phyloP scores from a whole-genome alignment of 2,329 filamentous ascomycete species.

The Akanthomyces dipterigenus region DNA sequence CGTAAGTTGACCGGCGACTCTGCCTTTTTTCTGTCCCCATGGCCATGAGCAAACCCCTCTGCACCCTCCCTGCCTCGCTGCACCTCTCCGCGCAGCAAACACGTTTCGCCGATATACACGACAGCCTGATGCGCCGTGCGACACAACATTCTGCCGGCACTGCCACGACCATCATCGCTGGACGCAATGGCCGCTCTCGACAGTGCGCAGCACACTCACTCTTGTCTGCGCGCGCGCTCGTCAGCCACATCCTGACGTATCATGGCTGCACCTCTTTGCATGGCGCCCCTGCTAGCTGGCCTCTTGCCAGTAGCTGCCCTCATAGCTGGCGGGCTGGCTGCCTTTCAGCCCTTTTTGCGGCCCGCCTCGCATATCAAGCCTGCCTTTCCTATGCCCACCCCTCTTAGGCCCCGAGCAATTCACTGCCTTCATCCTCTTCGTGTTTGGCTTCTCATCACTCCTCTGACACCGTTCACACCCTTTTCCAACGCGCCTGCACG shows the following conservation, averaged over 20 bases:
- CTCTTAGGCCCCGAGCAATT: background rate
- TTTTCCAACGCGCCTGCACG: background rate
- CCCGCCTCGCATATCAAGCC: background rate
- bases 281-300: background rate
- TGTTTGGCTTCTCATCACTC: background rate
- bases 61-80: background rate
- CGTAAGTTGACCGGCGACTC: constrained; percentile 24
- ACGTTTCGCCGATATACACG: background rate
- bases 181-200: background rate
- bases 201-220: background rate
- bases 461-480: constrained; percentile 4
- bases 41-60: background rate
- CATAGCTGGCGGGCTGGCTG: background rate
- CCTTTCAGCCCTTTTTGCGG: constrained; percentile 8
- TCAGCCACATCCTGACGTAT: constrained; percentile 5
- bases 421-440: background rate
- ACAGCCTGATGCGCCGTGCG: background rate
- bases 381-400: background rate
- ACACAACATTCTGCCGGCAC: background rate
- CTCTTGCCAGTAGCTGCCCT: background rate
- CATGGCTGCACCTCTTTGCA: background rate
- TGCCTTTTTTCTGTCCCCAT: background rate
- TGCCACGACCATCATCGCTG: background rate
- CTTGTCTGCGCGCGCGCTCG: background rate
- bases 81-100: background rate